Conservation (phyloP, 352 stramenopile genomes). For the Phytophthora sp. region DNA sequence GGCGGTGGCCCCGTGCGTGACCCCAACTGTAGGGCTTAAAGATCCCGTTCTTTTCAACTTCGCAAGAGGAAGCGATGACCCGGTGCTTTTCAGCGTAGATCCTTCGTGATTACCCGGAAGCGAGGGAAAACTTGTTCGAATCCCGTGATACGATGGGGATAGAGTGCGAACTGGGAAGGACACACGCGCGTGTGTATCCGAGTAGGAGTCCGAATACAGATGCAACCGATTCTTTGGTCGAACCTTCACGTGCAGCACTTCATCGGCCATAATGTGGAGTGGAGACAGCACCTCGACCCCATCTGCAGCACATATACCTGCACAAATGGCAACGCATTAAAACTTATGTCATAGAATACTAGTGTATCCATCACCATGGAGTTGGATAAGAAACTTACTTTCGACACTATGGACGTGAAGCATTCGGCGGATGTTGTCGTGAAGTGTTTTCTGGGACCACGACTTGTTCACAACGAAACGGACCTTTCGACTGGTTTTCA, state of each 20-base stretch:
- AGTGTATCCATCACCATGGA: constrained; percentile 1
- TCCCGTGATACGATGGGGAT: constrained; percentile 32
- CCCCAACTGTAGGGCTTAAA: constrained; percentile 26
- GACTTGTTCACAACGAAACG: constrained; percentile 81
- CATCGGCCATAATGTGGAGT: constrained; percentile 73
- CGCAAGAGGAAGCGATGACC: constrained; percentile 8
- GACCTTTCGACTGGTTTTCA: constrained; percentile 62
- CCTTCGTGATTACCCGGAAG: constrained; percentile 18
- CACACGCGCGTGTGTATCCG: constrained; percentile 28
- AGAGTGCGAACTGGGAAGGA: constrained; percentile 33
- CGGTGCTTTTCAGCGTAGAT: constrained; percentile 14
- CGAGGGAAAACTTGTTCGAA: constrained; percentile 20
- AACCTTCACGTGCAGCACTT: constrained; percentile 74
- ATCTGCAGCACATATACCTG: constrained; percentile 61
- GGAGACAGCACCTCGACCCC: constrained; percentile 72
- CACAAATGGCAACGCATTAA: constrained; percentile 18
- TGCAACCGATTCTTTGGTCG: constrained; percentile 56
- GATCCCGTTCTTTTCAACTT: constrained; percentile 35
- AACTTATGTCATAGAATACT: constrained; percentile 23
- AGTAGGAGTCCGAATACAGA: constrained; percentile 35
- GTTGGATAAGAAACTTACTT: constrained; percentile 35
- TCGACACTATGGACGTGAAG: constrained; percentile 72
- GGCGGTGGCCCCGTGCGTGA: constrained; percentile 34
- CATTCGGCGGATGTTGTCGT: constrained; percentile 75
- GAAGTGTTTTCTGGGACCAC: constrained; percentile 59